Evolutionary conservation across 495 filamentous ascomycete species (phyloP).

Genomic region (Xylaria curta): DNA sequence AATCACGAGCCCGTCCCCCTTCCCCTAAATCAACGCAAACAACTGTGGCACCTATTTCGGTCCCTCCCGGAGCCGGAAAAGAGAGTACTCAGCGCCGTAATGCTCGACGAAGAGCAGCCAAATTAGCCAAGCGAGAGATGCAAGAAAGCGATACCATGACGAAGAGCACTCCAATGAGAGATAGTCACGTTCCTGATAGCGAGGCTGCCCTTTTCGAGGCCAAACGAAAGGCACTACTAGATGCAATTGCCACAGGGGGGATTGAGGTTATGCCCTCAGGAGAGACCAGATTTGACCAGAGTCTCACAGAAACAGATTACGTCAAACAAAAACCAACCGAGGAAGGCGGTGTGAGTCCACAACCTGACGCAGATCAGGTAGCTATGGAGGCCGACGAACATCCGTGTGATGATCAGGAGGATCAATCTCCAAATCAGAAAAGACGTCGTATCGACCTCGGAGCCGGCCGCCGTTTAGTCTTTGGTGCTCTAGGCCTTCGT

Average conservation of each 20-base stretch:
- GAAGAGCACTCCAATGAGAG: neutral
- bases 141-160: neutral
- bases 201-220: slow-evolving; percentile 39
- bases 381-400: slow-evolving; percentile 1
- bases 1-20: neutral
- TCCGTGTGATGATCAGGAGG: slow-evolving; percentile 26
- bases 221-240: slow-evolving; percentile 35
- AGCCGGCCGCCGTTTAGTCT: slow-evolving; percentile 70
- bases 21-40: neutral
- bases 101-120: slow-evolving; percentile 44
- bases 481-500: slow-evolving; percentile 73
- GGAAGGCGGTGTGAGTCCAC: neutral
- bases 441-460: slow-evolving; percentile 66
- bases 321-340: slow-evolving; percentile 30
- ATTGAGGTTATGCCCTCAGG: slow-evolving; percentile 38
- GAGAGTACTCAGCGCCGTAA: slow-evolving; percentile 50
- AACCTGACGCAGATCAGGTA: neutral
- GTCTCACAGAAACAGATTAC: neutral
- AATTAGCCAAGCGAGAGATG: slow-evolving; percentile 32
- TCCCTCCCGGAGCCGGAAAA: slow-evolving; percentile 45
- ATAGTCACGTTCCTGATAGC: neutral
- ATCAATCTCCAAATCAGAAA: slow-evolving; percentile 43
- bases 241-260: slow-evolving; percentile 36
- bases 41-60: slow-evolving; percentile 4
- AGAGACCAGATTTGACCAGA: slow-evolving; percentile 8